These are phyloP conservation scores for Solanum rostratum DNA, from an alignment of 257 asterid genomes.

Conservation along the genomic window DNA sequence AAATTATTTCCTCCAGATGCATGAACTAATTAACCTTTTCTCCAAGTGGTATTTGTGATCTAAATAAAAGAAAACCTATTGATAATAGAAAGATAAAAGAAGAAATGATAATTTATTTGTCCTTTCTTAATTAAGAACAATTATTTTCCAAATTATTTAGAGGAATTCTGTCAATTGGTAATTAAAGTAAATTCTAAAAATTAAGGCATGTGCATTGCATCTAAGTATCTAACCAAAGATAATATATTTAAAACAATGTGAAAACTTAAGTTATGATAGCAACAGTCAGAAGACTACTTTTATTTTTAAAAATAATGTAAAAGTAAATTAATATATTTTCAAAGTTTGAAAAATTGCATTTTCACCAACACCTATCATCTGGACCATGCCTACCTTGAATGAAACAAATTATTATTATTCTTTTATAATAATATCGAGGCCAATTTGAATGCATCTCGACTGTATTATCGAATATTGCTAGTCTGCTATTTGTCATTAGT, in stretches of 20 bases:
- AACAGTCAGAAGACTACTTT: not conserved
- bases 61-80: not conserved
- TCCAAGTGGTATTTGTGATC: not conserved
- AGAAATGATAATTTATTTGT: not conserved
- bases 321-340: not conserved
- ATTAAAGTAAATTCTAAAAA: not conserved
- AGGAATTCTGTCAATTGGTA: not conserved
- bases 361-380: constrained; percentile 12
- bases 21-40: not conserved
- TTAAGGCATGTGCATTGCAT: constrained; percentile 1
- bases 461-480: too few species aligned
- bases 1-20: not conserved
- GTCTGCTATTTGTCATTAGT: rapidly evolving
- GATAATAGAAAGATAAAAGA: not conserved
- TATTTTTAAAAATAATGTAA: not conserved
- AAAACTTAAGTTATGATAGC: not conserved
- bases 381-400: constrained; percentile 20
- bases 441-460: not conserved
- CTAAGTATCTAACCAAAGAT: not conserved
- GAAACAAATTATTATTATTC: not conserved
- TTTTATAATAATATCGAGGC: not conserved
- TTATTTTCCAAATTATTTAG: not conserved
- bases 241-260: not conserved
- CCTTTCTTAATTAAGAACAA: not conserved
- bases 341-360: constrained; percentile 7